These are phyloP conservation scores for Lichenothelia convexa DNA, from an alignment of 495 filamentous ascomycete species.

Conservation along the genomic window DNA sequence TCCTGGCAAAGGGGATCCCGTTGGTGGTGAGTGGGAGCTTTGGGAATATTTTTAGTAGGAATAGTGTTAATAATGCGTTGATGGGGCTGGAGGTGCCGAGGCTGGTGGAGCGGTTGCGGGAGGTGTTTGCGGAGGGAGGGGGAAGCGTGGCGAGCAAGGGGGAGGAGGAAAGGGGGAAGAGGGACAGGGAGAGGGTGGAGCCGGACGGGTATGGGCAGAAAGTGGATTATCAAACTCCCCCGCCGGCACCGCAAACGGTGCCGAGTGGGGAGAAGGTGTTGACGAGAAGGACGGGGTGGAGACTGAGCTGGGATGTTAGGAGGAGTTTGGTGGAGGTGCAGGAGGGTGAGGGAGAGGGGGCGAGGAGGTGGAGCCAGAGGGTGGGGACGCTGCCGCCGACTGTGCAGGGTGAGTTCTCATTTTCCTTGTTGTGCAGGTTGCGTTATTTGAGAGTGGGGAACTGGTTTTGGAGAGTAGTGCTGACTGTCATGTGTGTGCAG, in stretches of 20 bases:
- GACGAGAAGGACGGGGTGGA: slow-evolving; percentile 82
- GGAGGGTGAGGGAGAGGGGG: slow-evolving; percentile 41
- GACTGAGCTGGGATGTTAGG: slow-evolving; percentile 64
- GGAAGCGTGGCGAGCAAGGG: slow-evolving; percentile 6
- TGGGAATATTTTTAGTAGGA: slow-evolving; percentile 73
- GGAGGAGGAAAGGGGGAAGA: neutral
- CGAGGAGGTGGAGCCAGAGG: slow-evolving; percentile 52
- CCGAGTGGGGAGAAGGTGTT: too few species aligned
- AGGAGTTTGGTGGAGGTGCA: slow-evolving; percentile 47
- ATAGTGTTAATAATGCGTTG: slow-evolving; percentile 85
- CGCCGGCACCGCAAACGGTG: too few species aligned
- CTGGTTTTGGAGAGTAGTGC: too few species aligned
- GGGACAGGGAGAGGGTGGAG: neutral
- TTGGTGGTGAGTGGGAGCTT: slow-evolving; percentile 76
- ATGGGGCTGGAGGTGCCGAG: slow-evolving; percentile 68
- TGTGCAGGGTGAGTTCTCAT: slow-evolving; percentile 82
- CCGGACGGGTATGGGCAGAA: too few species aligned
- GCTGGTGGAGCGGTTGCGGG: slow-evolving; percentile 50
- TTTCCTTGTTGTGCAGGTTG: slow-evolving; percentile 27
- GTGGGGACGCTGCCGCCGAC: slow-evolving; percentile 75
- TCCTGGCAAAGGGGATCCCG: slow-evolving; percentile 68
- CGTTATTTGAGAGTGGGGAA: too few species aligned
- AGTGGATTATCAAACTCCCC: too few species aligned
- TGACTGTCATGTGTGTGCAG: too few species aligned
- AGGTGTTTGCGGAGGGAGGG: slow-evolving; percentile 34